These are phyloP conservation scores for Cytospora schulzeri DNA, from an alignment of 2,329 filamentous ascomycete species.

Conservation along the genomic window DNA sequence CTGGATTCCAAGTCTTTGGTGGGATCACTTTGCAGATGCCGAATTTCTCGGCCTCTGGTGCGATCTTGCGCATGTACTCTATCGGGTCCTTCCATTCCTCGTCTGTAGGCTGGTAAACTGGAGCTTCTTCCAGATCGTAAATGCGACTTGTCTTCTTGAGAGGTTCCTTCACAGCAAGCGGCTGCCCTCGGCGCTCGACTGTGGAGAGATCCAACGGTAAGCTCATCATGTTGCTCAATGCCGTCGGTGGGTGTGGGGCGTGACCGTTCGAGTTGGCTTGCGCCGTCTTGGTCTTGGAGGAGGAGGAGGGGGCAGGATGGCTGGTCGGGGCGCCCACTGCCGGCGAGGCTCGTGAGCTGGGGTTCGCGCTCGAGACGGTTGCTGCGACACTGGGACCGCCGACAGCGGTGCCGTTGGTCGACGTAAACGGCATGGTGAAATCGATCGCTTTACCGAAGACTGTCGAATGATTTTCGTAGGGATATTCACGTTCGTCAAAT, in stretches of 20 bases:
- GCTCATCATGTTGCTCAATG: constrained; percentile 59
- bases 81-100: constrained; percentile 96
- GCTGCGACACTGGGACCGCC: constrained; percentile 35
- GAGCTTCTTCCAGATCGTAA: constrained; percentile 85
- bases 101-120: constrained; percentile 84
- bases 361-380: constrained; percentile 46
- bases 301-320: constrained; percentile 41
- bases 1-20: constrained; percentile 88
- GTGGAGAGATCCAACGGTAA: constrained; percentile 78
- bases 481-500: constrained; percentile 12
- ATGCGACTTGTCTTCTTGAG: constrained; percentile 77
- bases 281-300: constrained; percentile 50
- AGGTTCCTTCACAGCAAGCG: constrained; percentile 73
- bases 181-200: constrained; percentile 87
- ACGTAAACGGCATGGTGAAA: constrained; percentile 44
- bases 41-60: constrained; percentile 80
- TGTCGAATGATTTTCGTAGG: constrained; percentile 10
- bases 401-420: constrained; percentile 42
- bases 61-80: constrained; percentile 90
- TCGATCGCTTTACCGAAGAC: background rate
- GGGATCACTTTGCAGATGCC: constrained; percentile 96
- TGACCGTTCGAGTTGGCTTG: constrained; percentile 55
- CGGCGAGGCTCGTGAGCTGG: constrained; percentile 56
- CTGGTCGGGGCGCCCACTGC: constrained; percentile 40
- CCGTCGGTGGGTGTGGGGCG: constrained; percentile 51